Evolutionary conservation across 2,329 filamentous ascomycete genomes (phyloP), one percentile per base, ranked within the genome.

Genomic region (Mollisiaceae sp.): DNA sequence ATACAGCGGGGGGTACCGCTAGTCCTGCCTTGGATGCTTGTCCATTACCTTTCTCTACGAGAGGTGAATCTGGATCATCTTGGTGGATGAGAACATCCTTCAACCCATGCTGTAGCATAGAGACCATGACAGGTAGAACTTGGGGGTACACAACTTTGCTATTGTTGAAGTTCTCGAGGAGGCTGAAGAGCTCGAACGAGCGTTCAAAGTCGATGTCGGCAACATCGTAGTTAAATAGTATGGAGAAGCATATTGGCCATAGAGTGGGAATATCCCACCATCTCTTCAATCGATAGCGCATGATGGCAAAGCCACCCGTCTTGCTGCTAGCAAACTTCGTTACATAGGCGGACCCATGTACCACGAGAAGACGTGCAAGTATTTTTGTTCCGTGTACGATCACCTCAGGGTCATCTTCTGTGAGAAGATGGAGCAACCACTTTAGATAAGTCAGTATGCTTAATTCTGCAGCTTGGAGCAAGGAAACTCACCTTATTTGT

Each of bases 381-480:
- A 99, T 94, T 74, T 91, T 94, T 70, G 89, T 86, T 15, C 92
- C 92, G 60, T 93, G 85, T 15, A 93, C 83, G 12, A 97, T 90
- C 24, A 97, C 89, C 70, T 93, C 90, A 6, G 91, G 85, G 65
- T 98, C 91, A 67, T 92, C 88, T 75, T 97, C 94, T 8, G 92
- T 92, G 59, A 98, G 84, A 15, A 99, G 85, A 77, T 97, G 97
- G 15, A 99, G 81, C 15, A 97, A 85, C 94, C 94, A 97, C 90
- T 94, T 70, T 54, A 67, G 71, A 73, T 32, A 71, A 78, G 75
- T 81, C 74, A 74, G 75, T 70, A 72, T 59, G 62, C 50, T 35
- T 9, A 15, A 32, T 24, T 32, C 27, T 32, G 27, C 22, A 50
- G 27, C 43, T n/a, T 59, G 63, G 56, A 63, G 32, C 65, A 61